Evolutionary conservation across 2,329 filamentous ascomycete species (phyloP).

Genomic region (Colletotrichum eremochloae): DNA sequence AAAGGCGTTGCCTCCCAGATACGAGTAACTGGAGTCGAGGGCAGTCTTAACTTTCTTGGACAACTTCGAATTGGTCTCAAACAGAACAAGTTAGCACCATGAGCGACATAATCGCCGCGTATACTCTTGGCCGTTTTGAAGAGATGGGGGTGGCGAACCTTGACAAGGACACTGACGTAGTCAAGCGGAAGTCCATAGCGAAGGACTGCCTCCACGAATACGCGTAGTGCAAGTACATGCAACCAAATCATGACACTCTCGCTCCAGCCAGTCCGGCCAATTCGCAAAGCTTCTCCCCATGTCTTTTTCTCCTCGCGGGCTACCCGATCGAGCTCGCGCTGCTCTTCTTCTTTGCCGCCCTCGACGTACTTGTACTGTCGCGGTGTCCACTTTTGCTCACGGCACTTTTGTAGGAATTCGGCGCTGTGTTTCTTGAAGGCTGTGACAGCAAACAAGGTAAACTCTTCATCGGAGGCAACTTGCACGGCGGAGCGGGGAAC

Average conservation of each 20-base stretch:
- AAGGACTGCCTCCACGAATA: slow-evolving; percentile 98
- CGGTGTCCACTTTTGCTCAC: slow-evolving; percentile 94
- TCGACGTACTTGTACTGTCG: slow-evolving; percentile 94
- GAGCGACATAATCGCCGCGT: neutral
- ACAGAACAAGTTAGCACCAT: slow-evolving; percentile 15
- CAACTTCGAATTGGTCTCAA: slow-evolving; percentile 84
- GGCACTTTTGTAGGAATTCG: slow-evolving; percentile 92
- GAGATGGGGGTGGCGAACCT: slow-evolving; percentile 68
- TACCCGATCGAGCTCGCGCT: slow-evolving; percentile 85
- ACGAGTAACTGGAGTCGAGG: slow-evolving; percentile 88
- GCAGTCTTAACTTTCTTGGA: slow-evolving; percentile 83
- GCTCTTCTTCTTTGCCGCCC: slow-evolving; percentile 90
- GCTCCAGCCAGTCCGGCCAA: slow-evolving; percentile 93
- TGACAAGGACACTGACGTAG: slow-evolving; percentile 86
- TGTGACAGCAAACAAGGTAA: slow-evolving; percentile 87
- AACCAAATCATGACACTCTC: slow-evolving; percentile 97
- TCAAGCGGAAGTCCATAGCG: slow-evolving; percentile 93
- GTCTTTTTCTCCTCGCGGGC: slow-evolving; percentile 89
- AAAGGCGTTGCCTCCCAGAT: slow-evolving; percentile 94
- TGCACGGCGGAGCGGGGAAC: slow-evolving; percentile 88
- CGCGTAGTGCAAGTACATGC: slow-evolving; percentile 88
- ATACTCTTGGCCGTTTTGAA: neutral
- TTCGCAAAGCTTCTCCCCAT: slow-evolving; percentile 89
- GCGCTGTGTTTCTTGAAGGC: slow-evolving; percentile 91
- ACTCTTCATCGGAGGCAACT: slow-evolving; percentile 89